Evolutionary conservation across 352 stramenopile species (phyloP), one percentile per base, ranked within the genome.

Genomic region (Phytophthora pini): DNA sequence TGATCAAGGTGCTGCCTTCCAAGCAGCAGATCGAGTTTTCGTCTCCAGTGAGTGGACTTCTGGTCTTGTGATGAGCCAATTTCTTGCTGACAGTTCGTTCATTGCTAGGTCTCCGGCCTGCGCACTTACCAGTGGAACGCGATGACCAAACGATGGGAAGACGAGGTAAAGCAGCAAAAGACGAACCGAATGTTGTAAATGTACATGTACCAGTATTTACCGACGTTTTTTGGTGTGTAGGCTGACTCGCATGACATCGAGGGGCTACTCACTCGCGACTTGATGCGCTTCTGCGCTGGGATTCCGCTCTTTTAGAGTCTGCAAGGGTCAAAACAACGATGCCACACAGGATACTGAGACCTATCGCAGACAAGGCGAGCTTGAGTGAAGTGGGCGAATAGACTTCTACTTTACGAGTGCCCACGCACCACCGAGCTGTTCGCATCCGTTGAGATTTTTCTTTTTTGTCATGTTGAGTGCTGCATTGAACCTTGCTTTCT

Each of bases 191-290:
- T 47, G 34, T 22, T 36, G 20, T 22, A 40, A 2, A 26, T 20
- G 31, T 36, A 13, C 31, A 36, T 13, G 31, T 36, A 36, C 11
- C 12, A 34, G 13, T 63, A 48, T 44, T 72, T 31, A 73, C 54
- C 43, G 27, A 11, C 7, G n/a, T 41, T 51, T 9, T 48, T 9
- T 43, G 12, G 39, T 61, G 20, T 22, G 27, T 41, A 94, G 86
- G 72, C 62, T 13, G 87, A 94, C 63, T 77, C 77, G 29, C 87
- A 94, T 59, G 87, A 94, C 55, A 77, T 93, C 31, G 87, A 93
- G 77, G 87, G 87, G 20, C 65, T 94, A 11, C 55, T 94, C 11
- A 94, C 87, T 17, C 84, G 87, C 38, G 87, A 94, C 57, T 70
- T 94, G 51, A 94, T 94, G 87, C 84, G 84, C 29, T 68, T 84